Conservation (phyloP, 2,329 filamentous ascomycete species). For the Botryotinia narcissicola region DNA sequence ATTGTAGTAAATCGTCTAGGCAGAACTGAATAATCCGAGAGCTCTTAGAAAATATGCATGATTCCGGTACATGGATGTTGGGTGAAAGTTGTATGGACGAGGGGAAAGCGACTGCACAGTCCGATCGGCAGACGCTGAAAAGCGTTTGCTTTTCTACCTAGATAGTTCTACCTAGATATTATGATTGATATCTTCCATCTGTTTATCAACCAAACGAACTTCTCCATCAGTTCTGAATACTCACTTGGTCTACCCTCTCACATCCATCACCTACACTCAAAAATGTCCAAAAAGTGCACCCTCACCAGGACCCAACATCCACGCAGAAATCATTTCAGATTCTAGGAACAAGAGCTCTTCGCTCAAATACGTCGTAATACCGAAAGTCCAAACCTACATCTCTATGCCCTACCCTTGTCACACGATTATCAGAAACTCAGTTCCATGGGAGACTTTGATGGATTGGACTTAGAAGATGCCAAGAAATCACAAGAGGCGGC, state of each 20-base stretch:
- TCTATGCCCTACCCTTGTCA: background rate
- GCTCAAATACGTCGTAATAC: background rate
- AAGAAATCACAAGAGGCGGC: background rate
- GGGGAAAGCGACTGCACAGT: background rate
- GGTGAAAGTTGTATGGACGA: background rate
- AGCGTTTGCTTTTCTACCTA: background rate
- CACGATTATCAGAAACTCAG: too few species aligned
- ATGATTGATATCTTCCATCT: background rate
- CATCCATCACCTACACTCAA: background rate
- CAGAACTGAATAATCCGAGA: background rate
- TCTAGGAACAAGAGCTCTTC: background rate
- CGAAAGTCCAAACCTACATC: too few species aligned
- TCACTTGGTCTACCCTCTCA: background rate
- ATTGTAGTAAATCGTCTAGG: background rate
- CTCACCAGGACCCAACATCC: background rate
- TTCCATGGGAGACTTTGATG: background rate
- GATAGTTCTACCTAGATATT: background rate
- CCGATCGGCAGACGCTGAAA: background rate
- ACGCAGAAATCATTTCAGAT: background rate
- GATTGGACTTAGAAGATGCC: background rate
- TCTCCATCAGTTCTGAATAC: background rate
- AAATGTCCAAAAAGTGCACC: background rate
- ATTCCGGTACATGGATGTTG: background rate
- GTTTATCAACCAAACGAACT: background rate
- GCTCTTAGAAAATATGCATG: background rate